Conservation (phyloP, 2,329 filamentous ascomycete genomes). For the Cordyceps farinosa region DNA sequence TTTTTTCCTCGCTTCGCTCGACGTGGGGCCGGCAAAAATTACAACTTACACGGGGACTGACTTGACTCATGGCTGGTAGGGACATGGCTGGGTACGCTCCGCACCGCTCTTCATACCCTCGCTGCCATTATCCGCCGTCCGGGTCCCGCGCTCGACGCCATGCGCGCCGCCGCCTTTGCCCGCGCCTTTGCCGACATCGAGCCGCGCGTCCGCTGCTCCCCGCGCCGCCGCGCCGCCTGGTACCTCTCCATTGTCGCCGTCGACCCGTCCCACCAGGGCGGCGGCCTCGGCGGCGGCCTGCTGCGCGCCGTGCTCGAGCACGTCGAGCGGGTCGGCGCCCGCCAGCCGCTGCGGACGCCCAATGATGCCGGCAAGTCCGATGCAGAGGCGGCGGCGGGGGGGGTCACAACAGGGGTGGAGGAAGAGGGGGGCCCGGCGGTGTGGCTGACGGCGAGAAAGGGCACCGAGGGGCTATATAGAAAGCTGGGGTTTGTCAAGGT, state of each 20-base stretch:
- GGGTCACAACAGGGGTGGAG: background rate
- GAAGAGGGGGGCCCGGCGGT: slow-evolving; percentile 20
- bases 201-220: slow-evolving; percentile 26
- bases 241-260: slow-evolving; percentile 36
- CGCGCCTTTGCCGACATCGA: slow-evolving; percentile 27
- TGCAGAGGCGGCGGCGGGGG: background rate
- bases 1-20: slow-evolving; percentile 3
- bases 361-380: background rate
- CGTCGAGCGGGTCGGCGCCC: slow-evolving; percentile 19
- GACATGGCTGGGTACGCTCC: slow-evolving; percentile 28
- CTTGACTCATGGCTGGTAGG: background rate
- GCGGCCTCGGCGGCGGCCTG: slow-evolving; percentile 32
- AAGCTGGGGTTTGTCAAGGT: slow-evolving; percentile 34
- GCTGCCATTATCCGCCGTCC: slow-evolving; percentile 27
- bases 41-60: background rate
- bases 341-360: background rate
- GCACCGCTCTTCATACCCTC: slow-evolving; percentile 26
- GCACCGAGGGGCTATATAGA: slow-evolving; percentile 32
- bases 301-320: slow-evolving; percentile 26
- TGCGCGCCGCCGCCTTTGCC: slow-evolving; percentile 25
- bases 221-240: slow-evolving; percentile 30
- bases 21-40: background rate
- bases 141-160: slow-evolving; percentile 22
- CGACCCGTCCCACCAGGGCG: slow-evolving; percentile 30
- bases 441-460: slow-evolving; percentile 33